Conservation (phyloP, 257 asterid genomes). For the Phtheirospermum japonicum region DNA sequence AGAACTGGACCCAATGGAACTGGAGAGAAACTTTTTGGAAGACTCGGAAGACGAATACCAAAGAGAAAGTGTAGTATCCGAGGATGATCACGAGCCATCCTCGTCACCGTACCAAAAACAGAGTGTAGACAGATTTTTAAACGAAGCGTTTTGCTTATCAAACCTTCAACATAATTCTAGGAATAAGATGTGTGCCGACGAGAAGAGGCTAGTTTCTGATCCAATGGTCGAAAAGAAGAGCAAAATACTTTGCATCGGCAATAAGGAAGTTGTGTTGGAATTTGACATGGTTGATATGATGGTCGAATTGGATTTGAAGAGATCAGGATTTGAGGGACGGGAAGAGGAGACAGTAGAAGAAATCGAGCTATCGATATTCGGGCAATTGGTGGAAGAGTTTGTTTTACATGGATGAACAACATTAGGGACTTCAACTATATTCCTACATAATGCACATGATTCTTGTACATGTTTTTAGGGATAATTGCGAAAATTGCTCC, state of each 20-base stretch:
- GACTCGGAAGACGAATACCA: constrained; percentile 34
- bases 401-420: constrained; percentile 14
- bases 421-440: background rate
- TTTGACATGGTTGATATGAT: constrained; percentile 32
- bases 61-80: constrained; percentile 22
- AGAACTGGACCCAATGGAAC: constrained; percentile 65
- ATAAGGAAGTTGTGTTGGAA: constrained; percentile 26
- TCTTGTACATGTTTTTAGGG: background rate
- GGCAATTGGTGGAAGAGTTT: constrained; percentile 37
- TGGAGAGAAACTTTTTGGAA: constrained; percentile 52
- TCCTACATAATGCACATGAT: background rate
- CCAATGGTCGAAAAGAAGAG: background rate
- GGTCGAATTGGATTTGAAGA: constrained; percentile 39
- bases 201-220: constrained; percentile 17
- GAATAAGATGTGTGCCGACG: constrained; percentile 37
- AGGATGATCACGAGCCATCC: constrained; percentile 12
- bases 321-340: constrained; percentile 35
- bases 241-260: constrained; percentile 26
- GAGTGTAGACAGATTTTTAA: constrained; percentile 29
- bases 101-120: constrained; percentile 25
- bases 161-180: constrained; percentile 4
- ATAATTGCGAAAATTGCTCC: too few species aligned
- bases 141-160: constrained; percentile 27
- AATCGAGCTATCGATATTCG: constrained; percentile 40
- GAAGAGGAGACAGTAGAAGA: constrained; percentile 36